A percentile compares a stretch with the other conserved stretches of the same genome.
Evolutionary conservation across 2,329 filamentous ascomycete genomes (phyloP).

Genomic region (Lasiodiplodia sp.): DNA sequence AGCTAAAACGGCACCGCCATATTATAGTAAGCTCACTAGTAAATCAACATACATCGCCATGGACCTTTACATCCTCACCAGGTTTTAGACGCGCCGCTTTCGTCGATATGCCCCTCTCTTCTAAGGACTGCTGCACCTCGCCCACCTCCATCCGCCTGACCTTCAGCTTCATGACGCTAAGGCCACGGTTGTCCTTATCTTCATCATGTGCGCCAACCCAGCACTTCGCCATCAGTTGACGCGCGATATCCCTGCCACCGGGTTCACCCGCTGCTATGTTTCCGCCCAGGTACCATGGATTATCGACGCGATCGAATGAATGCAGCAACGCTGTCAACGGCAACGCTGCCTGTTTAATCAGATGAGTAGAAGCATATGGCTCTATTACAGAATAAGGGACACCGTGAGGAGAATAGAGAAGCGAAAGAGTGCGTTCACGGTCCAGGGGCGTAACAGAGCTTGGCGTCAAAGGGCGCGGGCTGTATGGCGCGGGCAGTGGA

Average conservation of each 20-base stretch:
- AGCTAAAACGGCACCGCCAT: background rate
- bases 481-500: slow-evolving; percentile 7
- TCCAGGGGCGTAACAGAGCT: slow-evolving; percentile 31
- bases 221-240: slow-evolving; percentile 59
- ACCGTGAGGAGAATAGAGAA: slow-evolving; percentile 72
- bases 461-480: slow-evolving; percentile 33
- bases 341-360: slow-evolving; percentile 63
- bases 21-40: background rate
- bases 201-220: slow-evolving; percentile 71
- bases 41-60: background rate
- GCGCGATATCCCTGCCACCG: slow-evolving; percentile 64
- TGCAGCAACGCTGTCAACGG: slow-evolving; percentile 71
- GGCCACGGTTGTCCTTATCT: slow-evolving; percentile 62
- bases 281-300: slow-evolving; percentile 69
- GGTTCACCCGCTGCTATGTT: slow-evolving; percentile 65
- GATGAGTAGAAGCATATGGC: slow-evolving; percentile 64
- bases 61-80: slow-evolving; percentile 17
- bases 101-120: slow-evolving; percentile 26
- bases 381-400: slow-evolving; percentile 62
- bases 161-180: slow-evolving; percentile 60
- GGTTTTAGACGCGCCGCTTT: slow-evolving; percentile 12
- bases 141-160: slow-evolving; percentile 54
- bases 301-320: slow-evolving; percentile 66
- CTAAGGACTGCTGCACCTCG: slow-evolving; percentile 53
- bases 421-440: slow-evolving; percentile 59